Conservation (phyloP, 805 yeast genomes). For the Pichia cephalocereana region DNA sequence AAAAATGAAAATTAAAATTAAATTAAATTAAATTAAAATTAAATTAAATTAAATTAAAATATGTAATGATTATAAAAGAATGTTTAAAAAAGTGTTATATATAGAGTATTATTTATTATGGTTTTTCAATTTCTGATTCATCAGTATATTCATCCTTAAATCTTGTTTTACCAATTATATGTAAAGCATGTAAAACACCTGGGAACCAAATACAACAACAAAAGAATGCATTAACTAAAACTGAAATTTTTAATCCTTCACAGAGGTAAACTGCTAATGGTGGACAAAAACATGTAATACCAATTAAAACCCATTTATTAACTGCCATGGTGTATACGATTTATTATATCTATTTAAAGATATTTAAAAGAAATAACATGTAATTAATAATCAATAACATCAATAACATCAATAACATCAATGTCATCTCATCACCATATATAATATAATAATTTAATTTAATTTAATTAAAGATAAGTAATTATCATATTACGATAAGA, state of each 20-base stretch:
- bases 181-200: slow-evolving; percentile 67
- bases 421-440: no score
- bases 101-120: no score
- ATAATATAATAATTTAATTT: no score
- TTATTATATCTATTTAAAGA: not conserved
- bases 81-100: not conserved
- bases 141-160: not conserved
- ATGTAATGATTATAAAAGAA: not conserved
- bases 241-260: slow-evolving; percentile 46
- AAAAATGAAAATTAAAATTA: no score
- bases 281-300: slow-evolving; percentile 46
- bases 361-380: not conserved
- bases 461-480: no score
- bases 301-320: slow-evolving; percentile 5
- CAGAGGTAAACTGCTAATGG: slow-evolving; percentile 67
- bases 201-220: slow-evolving; percentile 65
- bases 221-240: slow-evolving; percentile 53
- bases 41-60: not conserved
- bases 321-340: not conserved
- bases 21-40: not conserved
- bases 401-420: no score
- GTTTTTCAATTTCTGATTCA: not conserved
- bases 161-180: slow-evolving; percentile 33
- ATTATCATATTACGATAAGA: no score
- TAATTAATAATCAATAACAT: no score